Base-by-base conservation (phyloP, 495 filamentous ascomycete species). In the Penicillium subrubescens region DNA sequence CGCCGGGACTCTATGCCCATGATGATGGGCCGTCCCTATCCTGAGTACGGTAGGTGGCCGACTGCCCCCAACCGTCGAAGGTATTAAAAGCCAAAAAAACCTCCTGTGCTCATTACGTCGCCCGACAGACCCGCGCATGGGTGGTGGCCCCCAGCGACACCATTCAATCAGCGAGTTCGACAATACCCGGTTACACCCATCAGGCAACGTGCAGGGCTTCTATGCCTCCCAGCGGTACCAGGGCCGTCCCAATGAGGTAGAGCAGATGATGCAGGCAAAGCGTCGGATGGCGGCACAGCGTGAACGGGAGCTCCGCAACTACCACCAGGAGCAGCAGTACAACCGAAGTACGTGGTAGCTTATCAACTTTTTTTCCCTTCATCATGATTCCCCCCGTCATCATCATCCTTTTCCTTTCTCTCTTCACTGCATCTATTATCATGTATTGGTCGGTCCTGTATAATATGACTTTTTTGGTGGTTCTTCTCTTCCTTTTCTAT, bases 271-370 rank as follows among this genome's bases (percentile, higher is more conserved):
- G 86, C 95, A 97, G 87, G 94, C 92, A 75, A 98, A 99, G 84
- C 90, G 95, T 81, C 92, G 94, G 83, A 93, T 97, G 89, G 95
- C 95, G 64, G 95, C 95, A 80, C 94, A 97, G 81, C 92, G 95
- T 80, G 95, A 99, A 85, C 91, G 96, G 79, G 95, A 99, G 83
- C 88, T 99, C 79, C 92, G 95, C 80, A 99, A 99, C 81, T 98
- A 97, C 83, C 95, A 99, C 81, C 95, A 97, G 83, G 95, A 99
- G 85, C 95, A 99, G 86, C 95, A 99, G 88, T 98, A 96, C 85
- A 96, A 97, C 82, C 89, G 94, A 90, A 97, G 95, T 99, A 85
- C 77, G 86, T 86, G 81, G 79, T 81, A 85, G 80, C 75, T 71
- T 81, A 68, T 75, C 65, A 69, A 66, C 71, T 74, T 73, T 65